These are phyloP conservation scores for Malus hybrid DNA, from an alignment of 331 rosid genomes.

Conservation along the genomic window DNA sequence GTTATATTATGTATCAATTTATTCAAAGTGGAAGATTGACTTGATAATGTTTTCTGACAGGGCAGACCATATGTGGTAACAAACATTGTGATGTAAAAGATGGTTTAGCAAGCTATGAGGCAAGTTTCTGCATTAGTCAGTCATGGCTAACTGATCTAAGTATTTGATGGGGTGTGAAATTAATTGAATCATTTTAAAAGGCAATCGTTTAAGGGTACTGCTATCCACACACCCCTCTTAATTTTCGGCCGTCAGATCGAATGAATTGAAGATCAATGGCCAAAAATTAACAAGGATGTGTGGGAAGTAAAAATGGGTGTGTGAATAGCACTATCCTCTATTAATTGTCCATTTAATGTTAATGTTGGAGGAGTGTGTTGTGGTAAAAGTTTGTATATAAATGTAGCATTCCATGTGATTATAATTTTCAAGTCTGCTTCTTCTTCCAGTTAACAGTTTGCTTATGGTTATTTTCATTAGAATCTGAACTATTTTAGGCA, in stretches of 20 bases:
- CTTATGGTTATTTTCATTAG: no score
- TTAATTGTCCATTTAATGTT: neutral
- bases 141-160: neutral
- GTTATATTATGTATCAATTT: no score
- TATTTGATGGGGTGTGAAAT: neutral
- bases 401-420: neutral
- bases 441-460: no score
- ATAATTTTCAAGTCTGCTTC: neutral
- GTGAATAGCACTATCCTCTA: no score
- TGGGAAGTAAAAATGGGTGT: no score
- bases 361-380: neutral
- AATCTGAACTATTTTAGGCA: no score
- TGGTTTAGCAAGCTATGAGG: slow-evolving; percentile 88
- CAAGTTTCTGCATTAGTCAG: slow-evolving; percentile 15
- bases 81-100: slow-evolving; percentile 69
- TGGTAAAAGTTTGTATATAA: neutral
- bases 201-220: no score
- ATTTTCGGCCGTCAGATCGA: no score
- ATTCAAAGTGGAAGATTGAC: slow-evolving; percentile 1
- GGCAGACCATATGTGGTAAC: slow-evolving; percentile 87
- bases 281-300: no score
- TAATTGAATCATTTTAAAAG: neutral
- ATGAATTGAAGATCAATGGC: no score
- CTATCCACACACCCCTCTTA: no score
- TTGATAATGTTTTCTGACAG: slow-evolving; percentile 39